phyloP scores from a whole-genome alignment of 208 protist species.

The Acanthamoeba lenticulata region DNA sequence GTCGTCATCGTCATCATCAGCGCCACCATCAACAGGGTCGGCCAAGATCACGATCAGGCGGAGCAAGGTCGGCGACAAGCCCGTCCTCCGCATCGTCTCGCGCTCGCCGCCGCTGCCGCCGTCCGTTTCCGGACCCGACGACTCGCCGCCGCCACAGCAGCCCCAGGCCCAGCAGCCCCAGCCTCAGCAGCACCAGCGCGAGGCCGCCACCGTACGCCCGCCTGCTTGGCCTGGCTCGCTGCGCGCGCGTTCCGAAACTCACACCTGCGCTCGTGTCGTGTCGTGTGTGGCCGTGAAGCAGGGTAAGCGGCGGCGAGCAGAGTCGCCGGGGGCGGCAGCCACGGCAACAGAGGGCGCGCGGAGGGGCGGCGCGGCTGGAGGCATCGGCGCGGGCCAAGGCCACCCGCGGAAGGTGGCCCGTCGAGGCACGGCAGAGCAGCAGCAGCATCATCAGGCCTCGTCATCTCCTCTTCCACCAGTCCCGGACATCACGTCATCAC shows the following conservation, averaged over 20 bases:
- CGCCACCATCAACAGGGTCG: neutral
- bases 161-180: too few relatives aligned
- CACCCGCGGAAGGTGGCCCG: constrained; percentile 12
- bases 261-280: too few relatives aligned
- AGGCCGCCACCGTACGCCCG: too few relatives aligned
- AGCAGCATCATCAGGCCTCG: neutral
- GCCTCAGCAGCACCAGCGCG: too few relatives aligned
- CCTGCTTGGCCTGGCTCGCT: too few relatives aligned
- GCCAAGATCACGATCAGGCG: constrained; percentile 35
- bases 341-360: neutral
- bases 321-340: too few relatives aligned
- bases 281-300: too few relatives aligned
- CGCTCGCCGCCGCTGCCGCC: neutral
- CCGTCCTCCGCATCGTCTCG: neutral
- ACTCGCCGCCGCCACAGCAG: neutral
- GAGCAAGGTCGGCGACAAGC: constrained; percentile 41
- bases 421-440: neutral
- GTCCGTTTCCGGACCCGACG: neutral
- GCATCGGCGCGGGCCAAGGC: neutral
- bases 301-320: too few relatives aligned
- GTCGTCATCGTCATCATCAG: neutral
- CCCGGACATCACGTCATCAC: too few relatives aligned
- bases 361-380: neutral
- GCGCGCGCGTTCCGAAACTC: neutral
- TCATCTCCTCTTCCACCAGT: too few relatives aligned